Evolutionary conservation across 345 rosid genomes (phyloP).

Genomic region (Aquilaria sinensis): DNA sequence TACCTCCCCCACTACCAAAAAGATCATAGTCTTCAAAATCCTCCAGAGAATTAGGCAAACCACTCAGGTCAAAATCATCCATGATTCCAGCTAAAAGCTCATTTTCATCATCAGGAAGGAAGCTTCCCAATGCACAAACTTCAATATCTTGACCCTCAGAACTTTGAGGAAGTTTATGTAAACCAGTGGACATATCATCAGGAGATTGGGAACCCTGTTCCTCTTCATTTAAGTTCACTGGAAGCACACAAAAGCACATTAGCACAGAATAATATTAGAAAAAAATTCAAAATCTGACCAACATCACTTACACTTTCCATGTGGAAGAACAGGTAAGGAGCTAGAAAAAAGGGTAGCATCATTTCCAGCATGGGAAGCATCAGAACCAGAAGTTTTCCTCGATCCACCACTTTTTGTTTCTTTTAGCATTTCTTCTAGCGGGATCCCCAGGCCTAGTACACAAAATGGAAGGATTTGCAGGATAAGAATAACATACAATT

Average conservation of each 20-base stretch:
- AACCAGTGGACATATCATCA: slow-evolving; percentile 30
- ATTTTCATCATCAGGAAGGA: slow-evolving; percentile 68
- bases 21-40: slow-evolving; percentile 70
- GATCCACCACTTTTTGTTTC: slow-evolving; percentile 28
- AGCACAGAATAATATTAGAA: slow-evolving; percentile 12
- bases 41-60: slow-evolving; percentile 49
- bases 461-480: slow-evolving; percentile 14
- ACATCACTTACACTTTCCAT: slow-evolving; percentile 43
- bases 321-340: slow-evolving; percentile 64
- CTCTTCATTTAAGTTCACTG: slow-evolving; percentile 42
- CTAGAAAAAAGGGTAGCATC: slow-evolving; percentile 61
- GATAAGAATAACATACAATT: slow-evolving; percentile 1
- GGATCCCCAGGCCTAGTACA: slow-evolving; percentile 25
- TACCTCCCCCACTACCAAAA: slow-evolving; percentile 69
- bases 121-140: slow-evolving; percentile 30
- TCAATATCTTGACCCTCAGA: slow-evolving; percentile 29
- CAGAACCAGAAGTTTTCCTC: slow-evolving; percentile 30
- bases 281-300: not conserved
- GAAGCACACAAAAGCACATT: slow-evolving; percentile 16
- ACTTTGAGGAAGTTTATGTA: slow-evolving; percentile 22
- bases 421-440: slow-evolving; percentile 23
- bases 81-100: slow-evolving; percentile 60
- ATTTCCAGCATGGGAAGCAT: slow-evolving; percentile 31
- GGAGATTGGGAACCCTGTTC: slow-evolving; percentile 24
- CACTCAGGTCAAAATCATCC: slow-evolving; percentile 61